Base-by-base conservation (phyloP, 1,284 basidiomycete species). In the Rhodotorula sp. region DNA sequence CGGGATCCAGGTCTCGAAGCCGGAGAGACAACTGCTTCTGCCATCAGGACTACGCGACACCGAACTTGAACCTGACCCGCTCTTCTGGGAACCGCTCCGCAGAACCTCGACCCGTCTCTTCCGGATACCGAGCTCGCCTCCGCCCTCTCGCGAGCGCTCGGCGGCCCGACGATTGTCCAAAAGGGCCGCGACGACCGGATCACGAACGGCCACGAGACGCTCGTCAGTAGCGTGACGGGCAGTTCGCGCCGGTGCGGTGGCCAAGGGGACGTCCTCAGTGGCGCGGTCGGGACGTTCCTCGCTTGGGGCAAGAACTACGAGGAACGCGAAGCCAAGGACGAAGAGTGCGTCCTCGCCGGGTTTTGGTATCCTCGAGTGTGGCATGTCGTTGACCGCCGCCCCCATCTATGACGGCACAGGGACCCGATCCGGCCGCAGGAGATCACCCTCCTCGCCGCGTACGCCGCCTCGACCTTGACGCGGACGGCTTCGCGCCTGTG, bases 281-380 rank as follows among this genome's bases (percentile, higher is more conserved):
- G 96, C 8, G 86, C 87, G 52, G 89, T 93, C 12, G 95, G 93
- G 0, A 88, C 93, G 0, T 88, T 97, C 80, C 84, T 97, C 71
- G 94, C 94, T 2, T 99, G 96, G 95, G 92, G 91, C 4, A 91
- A 91, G 80, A 93, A 91, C 78, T 97, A 91, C 81, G 91, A 93
- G 78, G 87, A 88, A 91, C 91, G 12, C 8, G 47, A 63, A 16
- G 68, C 31, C 15, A 62, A 59, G 58, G 54, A 61, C 21, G 65
- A 68, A 14, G 51, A 58, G 72, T 71, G 52, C 15, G 69, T 64
- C 29, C 29, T 29, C 29, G 29, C 29, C 29, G 29, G 29, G 29
- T 29, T 29, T 29, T 29, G 29, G 2, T 29, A 29, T 29, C 29
- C 29, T 29, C 29, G 29, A 29, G 29, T 29, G 29, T 29, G 29